A percentile compares a stretch with the other conserved stretches of the same genome.
These are phyloP conservation scores for Globisporangium spinosum DNA, from an alignment of 352 stramenopile species.

Conservation along the genomic window DNA sequence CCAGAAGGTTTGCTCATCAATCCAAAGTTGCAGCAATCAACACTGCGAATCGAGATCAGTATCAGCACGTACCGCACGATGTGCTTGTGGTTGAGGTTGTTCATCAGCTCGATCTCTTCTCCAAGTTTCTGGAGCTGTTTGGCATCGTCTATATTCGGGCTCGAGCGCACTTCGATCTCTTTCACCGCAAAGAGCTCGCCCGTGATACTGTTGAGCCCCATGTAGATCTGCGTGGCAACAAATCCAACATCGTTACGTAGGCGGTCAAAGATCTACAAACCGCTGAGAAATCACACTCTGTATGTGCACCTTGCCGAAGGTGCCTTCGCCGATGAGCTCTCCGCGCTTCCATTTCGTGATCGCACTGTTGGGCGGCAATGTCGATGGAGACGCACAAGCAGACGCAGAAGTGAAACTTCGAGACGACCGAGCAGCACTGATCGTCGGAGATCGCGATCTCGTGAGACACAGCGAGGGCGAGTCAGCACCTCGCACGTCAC, in stretches of 20 bases:
- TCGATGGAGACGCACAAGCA: conserved; percentile 7
- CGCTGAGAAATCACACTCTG: not conserved
- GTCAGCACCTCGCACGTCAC: not conserved
- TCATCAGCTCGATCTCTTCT: conserved; percentile 93
- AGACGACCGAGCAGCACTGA: conserved; percentile 2
- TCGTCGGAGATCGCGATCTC: conserved; percentile 18
- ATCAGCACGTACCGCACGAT: conserved; percentile 89
- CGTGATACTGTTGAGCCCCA: conserved; percentile 91
- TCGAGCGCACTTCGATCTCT: conserved; percentile 78
- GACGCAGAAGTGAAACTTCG: not conserved
- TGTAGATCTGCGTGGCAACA: conserved; percentile 72
- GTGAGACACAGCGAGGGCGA: conserved; percentile 10
- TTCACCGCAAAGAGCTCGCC: conserved; percentile 91
- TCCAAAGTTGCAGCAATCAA: not conserved
- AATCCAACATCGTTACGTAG: not conserved
- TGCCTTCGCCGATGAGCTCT: conserved; percentile 92
- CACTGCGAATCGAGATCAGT: not conserved
- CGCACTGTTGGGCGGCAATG: conserved; percentile 19
- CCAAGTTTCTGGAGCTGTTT: conserved; percentile 74
- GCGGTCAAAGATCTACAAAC: not conserved
- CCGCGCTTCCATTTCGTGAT: conserved; percentile 91
- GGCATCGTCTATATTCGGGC: conserved; percentile 43
- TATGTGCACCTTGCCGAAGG: conserved; percentile 72
- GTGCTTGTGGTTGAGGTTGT: conserved; percentile 92
- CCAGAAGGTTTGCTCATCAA: not conserved